phyloP scores from a whole-genome alignment of 108 stramenopile species.

The Mediolabrus comicus region DNA sequence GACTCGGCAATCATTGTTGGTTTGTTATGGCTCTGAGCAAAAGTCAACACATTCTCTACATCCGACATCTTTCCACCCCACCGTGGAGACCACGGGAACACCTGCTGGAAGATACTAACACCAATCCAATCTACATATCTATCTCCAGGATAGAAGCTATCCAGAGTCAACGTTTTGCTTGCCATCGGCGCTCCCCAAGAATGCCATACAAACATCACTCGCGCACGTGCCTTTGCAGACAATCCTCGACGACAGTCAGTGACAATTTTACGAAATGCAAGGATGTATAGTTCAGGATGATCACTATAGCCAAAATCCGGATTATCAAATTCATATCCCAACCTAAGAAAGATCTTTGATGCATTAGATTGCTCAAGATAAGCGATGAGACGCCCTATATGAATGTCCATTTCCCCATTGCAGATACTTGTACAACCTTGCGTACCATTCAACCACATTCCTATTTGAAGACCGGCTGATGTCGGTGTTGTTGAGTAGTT shows the following conservation, averaged over 20 bases:
- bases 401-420: slow-evolving; percentile 51
- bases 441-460: slow-evolving; percentile 82
- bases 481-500: neutral
- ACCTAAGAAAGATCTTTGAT: slow-evolving; percentile 62
- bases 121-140: slow-evolving; percentile 84
- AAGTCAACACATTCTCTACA: slow-evolving; percentile 71
- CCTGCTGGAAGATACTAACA: slow-evolving; percentile 80
- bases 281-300: slow-evolving; percentile 51
- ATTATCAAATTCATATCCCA: slow-evolving; percentile 89
- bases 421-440: slow-evolving; percentile 65
- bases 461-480: slow-evolving; percentile 60
- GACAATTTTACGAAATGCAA: slow-evolving; percentile 72
- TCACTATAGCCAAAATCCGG: slow-evolving; percentile 68
- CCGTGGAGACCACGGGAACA: slow-evolving; percentile 62
- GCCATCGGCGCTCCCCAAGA: slow-evolving; percentile 79
- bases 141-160: slow-evolving; percentile 76
- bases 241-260: slow-evolving; percentile 37
- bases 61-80: slow-evolving; percentile 48
- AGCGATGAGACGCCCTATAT: slow-evolving; percentile 49
- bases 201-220: slow-evolving; percentile 80
- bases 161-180: slow-evolving; percentile 19
- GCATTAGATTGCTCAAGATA: slow-evolving; percentile 48
- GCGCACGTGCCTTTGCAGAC: slow-evolving; percentile 16
- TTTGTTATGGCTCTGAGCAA: slow-evolving; percentile 52
- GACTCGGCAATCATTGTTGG: slow-evolving; percentile 92